Percentiles rank a stretch among this genome's conserved stretches.
Evolutionary conservation across 1,284 basidiomycete genomes (phyloP).

Genomic region (Cryptococcus sp.): DNA sequence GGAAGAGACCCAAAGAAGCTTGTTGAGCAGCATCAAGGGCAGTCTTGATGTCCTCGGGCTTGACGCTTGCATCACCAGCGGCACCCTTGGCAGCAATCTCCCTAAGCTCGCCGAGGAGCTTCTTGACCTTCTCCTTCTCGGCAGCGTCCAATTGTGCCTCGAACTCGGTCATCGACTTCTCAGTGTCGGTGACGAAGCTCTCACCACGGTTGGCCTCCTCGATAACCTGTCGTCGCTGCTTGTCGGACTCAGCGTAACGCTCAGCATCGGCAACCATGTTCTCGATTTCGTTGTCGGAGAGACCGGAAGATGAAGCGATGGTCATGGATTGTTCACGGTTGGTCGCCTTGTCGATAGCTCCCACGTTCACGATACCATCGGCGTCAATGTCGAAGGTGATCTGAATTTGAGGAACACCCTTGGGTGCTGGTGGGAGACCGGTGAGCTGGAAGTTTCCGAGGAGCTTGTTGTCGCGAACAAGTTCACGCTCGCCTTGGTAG

Average conservation of each 20-base stretch:
- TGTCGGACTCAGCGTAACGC: conserved; percentile 88
- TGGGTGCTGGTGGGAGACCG: conserved; percentile 92
- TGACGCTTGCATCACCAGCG: conserved; percentile 76
- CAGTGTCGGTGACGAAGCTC: conserved; percentile 90
- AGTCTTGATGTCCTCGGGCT: conserved; percentile 83
- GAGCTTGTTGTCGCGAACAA: conserved; percentile 93
- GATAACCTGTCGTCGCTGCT: conserved; percentile 82
- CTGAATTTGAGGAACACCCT: conserved; percentile 97
- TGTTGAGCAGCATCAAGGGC: conserved; percentile 96
- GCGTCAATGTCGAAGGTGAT: conserved; percentile 99
- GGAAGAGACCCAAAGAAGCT: conserved; percentile 95
- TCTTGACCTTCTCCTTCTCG: conserved; percentile 91
- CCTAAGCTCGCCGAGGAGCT: conserved; percentile 82
- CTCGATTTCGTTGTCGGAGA: conserved; percentile 95
- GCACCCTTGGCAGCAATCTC: conserved; percentile 90
- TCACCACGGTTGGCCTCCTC: conserved; percentile 98
- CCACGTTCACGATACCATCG: conserved; percentile 97
- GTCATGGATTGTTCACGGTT: conserved; percentile 85
- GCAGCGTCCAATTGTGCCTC: conserved; percentile 90
- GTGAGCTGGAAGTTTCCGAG: conserved; percentile 99
- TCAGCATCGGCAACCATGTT: conserved; percentile 95
- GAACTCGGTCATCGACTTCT: conserved; percentile 95
- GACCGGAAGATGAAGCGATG: conserved; percentile 91
- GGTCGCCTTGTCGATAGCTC: conserved; percentile 95
- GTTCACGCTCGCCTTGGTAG: conserved; percentile 97